phyloP scores from a whole-genome alignment of 352 stramenopile genomes.

The Phytophthora podocarpi region DNA sequence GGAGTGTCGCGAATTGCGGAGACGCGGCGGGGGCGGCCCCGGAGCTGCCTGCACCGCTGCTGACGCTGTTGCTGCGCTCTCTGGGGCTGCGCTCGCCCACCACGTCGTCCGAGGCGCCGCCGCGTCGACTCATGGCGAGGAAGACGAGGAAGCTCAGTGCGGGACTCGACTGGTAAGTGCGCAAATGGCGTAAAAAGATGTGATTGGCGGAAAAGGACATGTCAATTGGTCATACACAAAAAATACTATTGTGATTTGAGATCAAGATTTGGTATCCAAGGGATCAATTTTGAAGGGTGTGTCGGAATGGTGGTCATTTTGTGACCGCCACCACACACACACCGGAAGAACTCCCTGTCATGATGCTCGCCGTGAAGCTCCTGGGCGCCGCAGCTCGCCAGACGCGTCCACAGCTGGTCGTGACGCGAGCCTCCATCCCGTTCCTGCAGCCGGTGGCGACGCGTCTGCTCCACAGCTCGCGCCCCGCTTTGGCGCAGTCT shows the following conservation, averaged over 20 bases:
- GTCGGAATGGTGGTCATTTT: too few relatives aligned
- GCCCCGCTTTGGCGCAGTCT: slow-evolving; percentile 28
- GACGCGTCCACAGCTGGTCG: slow-evolving; percentile 17
- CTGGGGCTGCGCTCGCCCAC: slow-evolving; percentile 9
- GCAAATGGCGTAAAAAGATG: slow-evolving; percentile 20
- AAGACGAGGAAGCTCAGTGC: slow-evolving; percentile 17
- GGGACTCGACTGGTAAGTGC: slow-evolving; percentile 6
- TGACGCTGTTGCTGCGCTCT: slow-evolving; percentile 36
- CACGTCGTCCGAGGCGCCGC: slow-evolving; percentile 20
- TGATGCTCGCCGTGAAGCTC: slow-evolving; percentile 40
- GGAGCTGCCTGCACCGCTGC: slow-evolving; percentile 19
- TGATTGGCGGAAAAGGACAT: slow-evolving; percentile 13
- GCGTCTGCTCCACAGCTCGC: slow-evolving; percentile 40
- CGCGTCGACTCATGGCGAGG: slow-evolving; percentile 37
- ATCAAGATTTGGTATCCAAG: not conserved
- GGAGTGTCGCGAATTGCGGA: slow-evolving; percentile 71
- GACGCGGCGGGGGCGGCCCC: not conserved
- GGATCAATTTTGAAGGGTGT: slow-evolving; percentile 12
- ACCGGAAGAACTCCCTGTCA: not conserved
- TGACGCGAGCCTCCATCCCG: slow-evolving; percentile 5
- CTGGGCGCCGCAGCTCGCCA: slow-evolving; percentile 16
- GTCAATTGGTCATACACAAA: not conserved
- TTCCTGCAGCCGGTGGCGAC: slow-evolving; percentile 11
- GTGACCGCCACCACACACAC: slow-evolving; percentile 4
- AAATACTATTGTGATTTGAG: not conserved